A percentile compares a stretch with the other conserved stretches of the same genome.
These are phyloP conservation scores for Pleurotus giganteus DNA, from an alignment of 768 basidiomycete genomes.

Conservation along the genomic window DNA sequence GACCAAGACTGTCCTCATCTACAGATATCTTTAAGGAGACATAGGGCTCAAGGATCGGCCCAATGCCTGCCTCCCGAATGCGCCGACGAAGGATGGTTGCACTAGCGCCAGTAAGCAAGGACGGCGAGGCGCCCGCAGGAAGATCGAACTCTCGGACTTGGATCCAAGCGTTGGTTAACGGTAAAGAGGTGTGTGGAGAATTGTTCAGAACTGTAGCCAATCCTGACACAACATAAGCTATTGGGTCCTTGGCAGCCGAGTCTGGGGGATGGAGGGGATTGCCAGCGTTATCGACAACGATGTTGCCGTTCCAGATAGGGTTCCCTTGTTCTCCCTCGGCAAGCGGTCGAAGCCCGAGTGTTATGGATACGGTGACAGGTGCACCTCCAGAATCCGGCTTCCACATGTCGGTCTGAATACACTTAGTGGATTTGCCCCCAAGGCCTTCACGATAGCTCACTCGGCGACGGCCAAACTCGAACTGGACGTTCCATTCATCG, in stretches of 20 bases:
- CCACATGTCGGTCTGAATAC: constrained; percentile 45
- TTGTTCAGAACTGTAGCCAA: constrained; percentile 69
- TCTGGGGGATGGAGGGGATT: constrained; percentile 52
- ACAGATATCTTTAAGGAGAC: constrained; percentile 68
- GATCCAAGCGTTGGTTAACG: constrained; percentile 63
- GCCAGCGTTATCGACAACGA: constrained; percentile 58
- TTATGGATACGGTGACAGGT: constrained; percentile 45
- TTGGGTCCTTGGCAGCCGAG: constrained; percentile 43
- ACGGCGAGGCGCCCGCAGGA: constrained; percentile 41
- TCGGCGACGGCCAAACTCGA: constrained; percentile 73
- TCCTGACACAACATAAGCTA: constrained; percentile 61
- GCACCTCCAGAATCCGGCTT: constrained; percentile 63
- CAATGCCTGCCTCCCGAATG: constrained; percentile 61
- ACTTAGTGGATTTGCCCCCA: constrained; percentile 26
- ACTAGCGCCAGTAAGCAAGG: constrained; percentile 62
- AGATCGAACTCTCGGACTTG: constrained; percentile 45
- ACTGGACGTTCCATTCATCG: constrained; percentile 77
- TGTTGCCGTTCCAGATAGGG: constrained; percentile 73
- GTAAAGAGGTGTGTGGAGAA: constrained; percentile 75
- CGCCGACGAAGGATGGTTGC: constrained; percentile 62
- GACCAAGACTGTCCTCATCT: constrained; percentile 66
- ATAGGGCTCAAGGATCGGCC: constrained; percentile 79
- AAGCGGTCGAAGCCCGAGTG: constrained; percentile 55
- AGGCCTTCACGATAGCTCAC: constrained; percentile 78
- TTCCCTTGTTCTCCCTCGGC: constrained; percentile 57